A percentile compares a stretch with the other conserved stretches of the same genome.
Conservation (phyloP, 2,329 filamentous ascomycete genomes). For the Parascedosporium putredinis region DNA sequence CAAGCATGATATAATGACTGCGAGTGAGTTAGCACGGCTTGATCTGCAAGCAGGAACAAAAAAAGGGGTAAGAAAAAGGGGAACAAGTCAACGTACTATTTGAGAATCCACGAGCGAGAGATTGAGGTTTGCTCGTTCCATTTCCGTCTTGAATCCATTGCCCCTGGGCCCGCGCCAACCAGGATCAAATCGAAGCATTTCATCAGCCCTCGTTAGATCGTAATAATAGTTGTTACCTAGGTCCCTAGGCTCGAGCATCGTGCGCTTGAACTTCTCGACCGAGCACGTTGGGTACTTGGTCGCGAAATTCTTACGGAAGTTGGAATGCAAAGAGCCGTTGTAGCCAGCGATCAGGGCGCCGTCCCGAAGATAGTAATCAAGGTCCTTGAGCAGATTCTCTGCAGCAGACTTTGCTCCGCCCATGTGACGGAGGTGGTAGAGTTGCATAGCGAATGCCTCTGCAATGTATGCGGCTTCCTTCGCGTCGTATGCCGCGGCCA, state of each 20-base stretch:
- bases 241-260: conserved; percentile 50
- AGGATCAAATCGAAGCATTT: conserved; percentile 65
- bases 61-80: no score
- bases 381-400: conserved; percentile 59
- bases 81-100: conserved; percentile 62
- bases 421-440: conserved; percentile 75
- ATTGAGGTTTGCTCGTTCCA: conserved; percentile 81
- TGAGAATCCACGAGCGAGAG: conserved; percentile 87
- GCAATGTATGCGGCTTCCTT: conserved; percentile 72
- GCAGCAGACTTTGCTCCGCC: conserved; percentile 56
- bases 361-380: conserved; percentile 71
- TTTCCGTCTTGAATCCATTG: conserved; percentile 71
- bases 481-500: conserved; percentile 50
- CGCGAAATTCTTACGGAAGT: conserved; percentile 76
- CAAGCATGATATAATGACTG: conserved; percentile 77
- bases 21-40: conserved; percentile 16
- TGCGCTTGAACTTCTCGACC: conserved; percentile 72
- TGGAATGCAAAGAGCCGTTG: conserved; percentile 76
- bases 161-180: conserved; percentile 62
- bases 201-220: conserved; percentile 62
- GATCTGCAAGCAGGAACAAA: not conserved
- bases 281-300: conserved; percentile 63
- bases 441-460: conserved; percentile 81
- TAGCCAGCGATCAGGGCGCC: conserved; percentile 73
- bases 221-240: conserved; percentile 79